A percentile compares a stretch with the other conserved stretches of the same genome.
These are phyloP conservation scores for Phoma herbarum DNA, from an alignment of 2,329 filamentous ascomycete species.

Conservation along the genomic window DNA sequence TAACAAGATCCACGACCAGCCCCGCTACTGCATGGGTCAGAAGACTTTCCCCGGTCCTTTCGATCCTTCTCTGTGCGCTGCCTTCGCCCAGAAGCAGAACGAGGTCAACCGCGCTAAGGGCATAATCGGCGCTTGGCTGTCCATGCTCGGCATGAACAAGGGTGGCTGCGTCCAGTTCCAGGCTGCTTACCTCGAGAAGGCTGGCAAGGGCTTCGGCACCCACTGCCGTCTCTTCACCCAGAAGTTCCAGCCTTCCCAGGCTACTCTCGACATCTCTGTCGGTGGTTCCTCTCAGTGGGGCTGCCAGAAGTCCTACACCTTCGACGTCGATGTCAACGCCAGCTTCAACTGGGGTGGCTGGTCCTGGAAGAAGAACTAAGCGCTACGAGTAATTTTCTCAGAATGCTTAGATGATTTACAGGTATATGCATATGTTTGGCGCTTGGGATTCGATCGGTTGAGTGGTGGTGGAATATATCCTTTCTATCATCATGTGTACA, in stretches of 20 bases:
- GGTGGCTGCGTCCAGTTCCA: conserved; percentile 38
- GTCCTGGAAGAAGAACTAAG: conserved; percentile 24
- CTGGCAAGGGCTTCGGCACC: conserved; percentile 34
- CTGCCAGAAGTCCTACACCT: conserved; percentile 39
- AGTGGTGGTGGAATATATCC: neutral
- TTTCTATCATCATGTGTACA: conserved; percentile 20
- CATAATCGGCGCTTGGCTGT: conserved; percentile 23
- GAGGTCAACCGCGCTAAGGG: conserved; percentile 30
- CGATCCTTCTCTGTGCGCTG: conserved; percentile 36
- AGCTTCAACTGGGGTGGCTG: conserved; percentile 33
- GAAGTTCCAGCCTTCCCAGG: conserved; percentile 30
- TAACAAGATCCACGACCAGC: conserved; percentile 35
- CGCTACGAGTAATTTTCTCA: neutral
- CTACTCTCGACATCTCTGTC: conserved; percentile 31
- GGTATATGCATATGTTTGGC: conserved; percentile 9
- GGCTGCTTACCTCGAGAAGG: conserved; percentile 36
- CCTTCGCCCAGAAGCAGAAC: conserved; percentile 38
- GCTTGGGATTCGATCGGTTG: conserved; percentile 10
- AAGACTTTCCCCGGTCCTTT: conserved; percentile 39
- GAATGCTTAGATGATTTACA: neutral
- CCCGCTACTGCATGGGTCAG: conserved; percentile 37
- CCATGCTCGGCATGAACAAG: conserved; percentile 33
- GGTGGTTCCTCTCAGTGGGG: conserved; percentile 25
- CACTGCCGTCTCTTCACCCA: conserved; percentile 41
- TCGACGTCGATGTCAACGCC: conserved; percentile 33